These are phyloP conservation scores for Exophiala bonariae DNA, from an alignment of 2,329 filamentous ascomycete genomes.

Conservation along the genomic window DNA sequence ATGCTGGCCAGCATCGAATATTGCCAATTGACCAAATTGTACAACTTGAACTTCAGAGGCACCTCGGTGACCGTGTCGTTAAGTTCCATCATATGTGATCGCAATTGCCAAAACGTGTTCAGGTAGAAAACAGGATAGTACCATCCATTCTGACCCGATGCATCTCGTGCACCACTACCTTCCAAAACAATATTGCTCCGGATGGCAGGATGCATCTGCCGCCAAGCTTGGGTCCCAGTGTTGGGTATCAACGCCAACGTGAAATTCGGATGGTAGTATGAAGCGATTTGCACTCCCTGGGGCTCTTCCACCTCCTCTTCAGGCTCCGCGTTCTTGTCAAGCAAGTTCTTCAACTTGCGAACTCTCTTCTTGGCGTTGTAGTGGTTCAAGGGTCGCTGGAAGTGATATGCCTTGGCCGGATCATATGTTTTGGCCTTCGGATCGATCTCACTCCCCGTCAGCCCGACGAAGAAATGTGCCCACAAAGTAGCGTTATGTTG, in stretches of 20 bases:
- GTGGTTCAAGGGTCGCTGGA: conserved; percentile 80
- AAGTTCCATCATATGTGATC: conserved; percentile 82
- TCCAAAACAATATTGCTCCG: conserved; percentile 80
- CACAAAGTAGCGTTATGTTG: conserved; percentile 92
- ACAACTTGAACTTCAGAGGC: conserved; percentile 79
- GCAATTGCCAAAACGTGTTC: conserved; percentile 97
- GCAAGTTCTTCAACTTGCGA: conserved; percentile 80
- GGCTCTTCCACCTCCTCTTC: conserved; percentile 52
- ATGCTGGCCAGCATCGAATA: conserved; percentile 82
- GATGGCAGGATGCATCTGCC: conserved; percentile 68
- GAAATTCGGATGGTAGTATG: conserved; percentile 94
- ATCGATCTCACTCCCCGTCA: conserved; percentile 74
- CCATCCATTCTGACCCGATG: conserved; percentile 84
- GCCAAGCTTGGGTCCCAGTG: conserved; percentile 68
- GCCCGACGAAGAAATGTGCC: conserved; percentile 88
- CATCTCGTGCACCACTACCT: conserved; percentile 76
- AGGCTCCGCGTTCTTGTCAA: conserved; percentile 51
- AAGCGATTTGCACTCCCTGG: conserved; percentile 70
- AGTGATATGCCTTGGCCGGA: conserved; percentile 74
- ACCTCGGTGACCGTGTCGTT: conserved; percentile 85
- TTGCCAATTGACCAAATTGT: conserved; percentile 84
- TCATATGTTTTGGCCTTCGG: conserved; percentile 73
- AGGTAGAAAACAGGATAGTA: conserved; percentile 88
- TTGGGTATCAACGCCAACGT: conserved; percentile 85
- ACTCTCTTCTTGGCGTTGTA: conserved; percentile 90